These are phyloP conservation scores for Hypocrella siamensis DNA, from an alignment of 2,329 filamentous ascomycete genomes.

Conservation along the genomic window DNA sequence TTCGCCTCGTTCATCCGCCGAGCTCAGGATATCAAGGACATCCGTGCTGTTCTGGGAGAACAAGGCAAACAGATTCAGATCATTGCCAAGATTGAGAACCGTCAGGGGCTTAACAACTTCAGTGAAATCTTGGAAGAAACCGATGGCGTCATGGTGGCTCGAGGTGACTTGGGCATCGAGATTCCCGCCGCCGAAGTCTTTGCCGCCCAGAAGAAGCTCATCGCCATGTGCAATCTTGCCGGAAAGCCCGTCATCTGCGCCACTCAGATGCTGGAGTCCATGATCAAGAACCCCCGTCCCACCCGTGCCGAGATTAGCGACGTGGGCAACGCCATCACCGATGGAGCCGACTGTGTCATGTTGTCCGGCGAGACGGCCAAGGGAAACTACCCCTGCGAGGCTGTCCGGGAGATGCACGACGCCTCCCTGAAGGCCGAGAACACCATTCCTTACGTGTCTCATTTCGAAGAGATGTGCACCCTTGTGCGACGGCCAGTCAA, in stretches of 20 bases:
- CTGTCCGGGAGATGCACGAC: constrained; percentile 96
- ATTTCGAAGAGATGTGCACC: constrained; percentile 88
- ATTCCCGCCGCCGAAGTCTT: constrained; percentile 98
- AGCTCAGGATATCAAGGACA: constrained; percentile 81
- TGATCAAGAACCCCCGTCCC: constrained; percentile 99
- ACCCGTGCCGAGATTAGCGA: constrained; percentile 98
- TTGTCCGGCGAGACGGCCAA: constrained; percentile 98
- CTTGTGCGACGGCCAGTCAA: constrained; percentile 70
- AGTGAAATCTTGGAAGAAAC: constrained; percentile 90
- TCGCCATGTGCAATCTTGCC: constrained; percentile 98
- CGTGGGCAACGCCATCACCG: constrained; percentile 93
- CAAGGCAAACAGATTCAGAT: constrained; percentile 96
- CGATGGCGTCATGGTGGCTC: constrained; percentile 98
- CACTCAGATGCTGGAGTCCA: constrained; percentile 99
- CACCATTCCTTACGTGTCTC: constrained; percentile 89
- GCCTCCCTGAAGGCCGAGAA: constrained; percentile 94
- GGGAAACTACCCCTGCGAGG: constrained; percentile 83
- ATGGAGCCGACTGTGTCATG: constrained; percentile 99
- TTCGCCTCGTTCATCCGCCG: constrained; percentile 97
- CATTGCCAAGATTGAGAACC: constrained; percentile 99
- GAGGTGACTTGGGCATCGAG: constrained; percentile 91
- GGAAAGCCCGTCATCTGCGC: constrained; percentile 98
- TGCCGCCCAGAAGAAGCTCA: constrained; percentile 99
- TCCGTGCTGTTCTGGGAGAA: constrained; percentile 79
- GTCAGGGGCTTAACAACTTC: constrained; percentile 99